Conservation (phyloP, 257 asterid species). For the Plantago elongata region DNA sequence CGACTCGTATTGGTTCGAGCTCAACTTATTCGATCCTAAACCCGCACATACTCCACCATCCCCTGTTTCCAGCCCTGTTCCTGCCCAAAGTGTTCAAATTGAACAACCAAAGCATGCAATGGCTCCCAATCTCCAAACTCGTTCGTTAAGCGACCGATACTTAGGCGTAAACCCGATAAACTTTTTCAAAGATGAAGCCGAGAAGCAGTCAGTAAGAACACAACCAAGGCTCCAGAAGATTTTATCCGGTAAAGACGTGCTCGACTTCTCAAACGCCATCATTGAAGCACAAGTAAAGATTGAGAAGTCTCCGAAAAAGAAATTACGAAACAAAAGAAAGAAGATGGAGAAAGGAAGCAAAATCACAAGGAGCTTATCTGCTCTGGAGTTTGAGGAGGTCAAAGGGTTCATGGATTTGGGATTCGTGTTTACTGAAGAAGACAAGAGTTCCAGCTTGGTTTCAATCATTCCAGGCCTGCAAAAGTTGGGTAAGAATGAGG, state of each 20-base stretch:
- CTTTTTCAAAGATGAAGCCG: neutral
- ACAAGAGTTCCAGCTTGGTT: slow-evolving; percentile 28
- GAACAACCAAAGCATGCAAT: slow-evolving; percentile 4
- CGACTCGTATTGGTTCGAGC: slow-evolving; percentile 43
- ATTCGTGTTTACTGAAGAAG: slow-evolving; percentile 51
- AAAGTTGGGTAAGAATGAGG: slow-evolving; percentile 22
- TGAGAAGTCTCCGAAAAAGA: too few species aligned
- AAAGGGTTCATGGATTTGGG: slow-evolving; percentile 67
- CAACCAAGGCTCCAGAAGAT: slow-evolving; percentile 24
- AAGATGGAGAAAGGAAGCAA: slow-evolving; percentile 4
- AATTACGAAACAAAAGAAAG: neutral
- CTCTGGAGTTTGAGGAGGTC: slow-evolving; percentile 50
- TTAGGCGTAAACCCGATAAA: slow-evolving; percentile 1
- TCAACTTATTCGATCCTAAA: slow-evolving; percentile 18
- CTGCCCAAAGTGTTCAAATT: slow-evolving; percentile 11
- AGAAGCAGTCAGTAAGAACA: neutral
- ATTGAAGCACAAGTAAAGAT: too few species aligned
- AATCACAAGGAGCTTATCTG: slow-evolving; percentile 46
- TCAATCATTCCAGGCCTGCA: slow-evolving; percentile 53
- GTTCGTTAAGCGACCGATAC: slow-evolving; percentile 32
- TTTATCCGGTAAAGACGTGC: slow-evolving; percentile 20
- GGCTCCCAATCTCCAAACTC: slow-evolving; percentile 14
- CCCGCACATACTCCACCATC: slow-evolving; percentile 5
- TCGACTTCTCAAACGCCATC: neutral
- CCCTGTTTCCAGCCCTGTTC: neutral